Evolutionary conservation across 2,329 filamentous ascomycete species (phyloP).

Genomic region (Stemphylium beticola): DNA sequence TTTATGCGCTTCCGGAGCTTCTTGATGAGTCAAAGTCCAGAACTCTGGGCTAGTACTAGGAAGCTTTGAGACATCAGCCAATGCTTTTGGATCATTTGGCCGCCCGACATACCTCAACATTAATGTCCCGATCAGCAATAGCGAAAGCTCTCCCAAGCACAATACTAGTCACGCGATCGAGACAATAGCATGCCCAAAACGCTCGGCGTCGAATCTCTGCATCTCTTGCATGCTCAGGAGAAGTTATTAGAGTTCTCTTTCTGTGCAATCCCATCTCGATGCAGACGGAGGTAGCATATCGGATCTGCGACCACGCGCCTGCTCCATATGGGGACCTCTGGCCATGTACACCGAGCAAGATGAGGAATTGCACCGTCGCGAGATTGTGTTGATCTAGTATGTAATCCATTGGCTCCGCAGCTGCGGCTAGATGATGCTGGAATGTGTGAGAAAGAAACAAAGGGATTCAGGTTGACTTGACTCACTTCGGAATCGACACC

Average conservation of each 20-base stretch:
- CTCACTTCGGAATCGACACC: constrained; percentile 32
- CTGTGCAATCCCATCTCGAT: constrained; percentile 37
- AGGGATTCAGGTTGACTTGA: neutral
- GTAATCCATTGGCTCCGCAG: constrained; percentile 33
- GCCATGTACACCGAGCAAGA: constrained; percentile 33
- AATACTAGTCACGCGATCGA: constrained; percentile 34
- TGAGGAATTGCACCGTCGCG: constrained; percentile 34
- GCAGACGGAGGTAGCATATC: constrained; percentile 35
- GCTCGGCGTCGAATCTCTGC: constrained; percentile 32
- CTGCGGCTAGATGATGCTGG: constrained; percentile 28
- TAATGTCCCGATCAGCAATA: constrained; percentile 37
- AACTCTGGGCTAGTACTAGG: constrained; percentile 26
- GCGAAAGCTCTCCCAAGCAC: constrained; percentile 35
- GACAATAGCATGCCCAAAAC: constrained; percentile 38
- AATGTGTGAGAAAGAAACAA: neutral
- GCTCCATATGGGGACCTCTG: constrained; percentile 37
- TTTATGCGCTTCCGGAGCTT: constrained; percentile 13
- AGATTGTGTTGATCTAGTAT: constrained; percentile 34
- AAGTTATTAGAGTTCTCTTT: constrained; percentile 28
- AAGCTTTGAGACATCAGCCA: constrained; percentile 18
- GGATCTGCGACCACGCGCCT: constrained; percentile 36
- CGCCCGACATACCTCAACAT: constrained; percentile 29
- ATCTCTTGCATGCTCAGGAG: constrained; percentile 20
- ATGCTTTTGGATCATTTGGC: neutral
- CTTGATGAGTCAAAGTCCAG: constrained; percentile 32